Percentiles rank a stretch among this genome's conserved stretches.
Conservation (phyloP, 805 yeast genomes). For the Hanseniaspora clermontiae region DNA sequence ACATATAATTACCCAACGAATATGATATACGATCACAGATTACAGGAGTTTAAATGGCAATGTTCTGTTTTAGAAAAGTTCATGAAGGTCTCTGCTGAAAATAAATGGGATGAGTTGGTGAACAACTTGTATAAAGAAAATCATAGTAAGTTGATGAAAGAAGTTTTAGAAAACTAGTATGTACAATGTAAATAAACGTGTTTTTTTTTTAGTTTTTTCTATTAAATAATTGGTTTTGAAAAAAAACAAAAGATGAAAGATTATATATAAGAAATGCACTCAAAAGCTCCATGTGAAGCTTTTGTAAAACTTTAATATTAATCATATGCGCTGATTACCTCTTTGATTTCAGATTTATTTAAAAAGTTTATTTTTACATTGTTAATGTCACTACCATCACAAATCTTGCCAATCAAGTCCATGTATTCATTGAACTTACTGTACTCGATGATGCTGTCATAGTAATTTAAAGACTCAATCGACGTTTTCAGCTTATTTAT, state of each 20-base stretch:
- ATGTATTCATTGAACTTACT: neutral
- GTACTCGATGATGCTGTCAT: neutral
- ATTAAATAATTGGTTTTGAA: neutral
- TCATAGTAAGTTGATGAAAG: neutral
- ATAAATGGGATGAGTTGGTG: conserved; percentile 11
- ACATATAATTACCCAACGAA: conserved; percentile 91
- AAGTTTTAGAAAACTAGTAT: neutral
- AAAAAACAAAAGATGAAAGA: neutral
- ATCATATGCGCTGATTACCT: neutral
- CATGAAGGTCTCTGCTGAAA: conserved; percentile 2
- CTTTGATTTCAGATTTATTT: neutral
- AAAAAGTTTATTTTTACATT: neutral
- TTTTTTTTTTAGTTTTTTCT: no score
- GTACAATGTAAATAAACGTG: neutral
- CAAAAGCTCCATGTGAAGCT: no score
- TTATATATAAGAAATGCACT: no score
- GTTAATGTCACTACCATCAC: neutral
- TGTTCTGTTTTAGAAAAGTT: conserved; percentile 4
- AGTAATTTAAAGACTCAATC: neutral
- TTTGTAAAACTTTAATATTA: no score
- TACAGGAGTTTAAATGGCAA: conserved; percentile 7
- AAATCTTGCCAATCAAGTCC: neutral
- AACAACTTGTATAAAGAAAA: neutral
- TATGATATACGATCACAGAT: conserved; percentile 81
- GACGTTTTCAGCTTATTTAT: neutral